Conservation (phyloP, 345 rosid genomes). For the Anastatica hierochuntica region DNA sequence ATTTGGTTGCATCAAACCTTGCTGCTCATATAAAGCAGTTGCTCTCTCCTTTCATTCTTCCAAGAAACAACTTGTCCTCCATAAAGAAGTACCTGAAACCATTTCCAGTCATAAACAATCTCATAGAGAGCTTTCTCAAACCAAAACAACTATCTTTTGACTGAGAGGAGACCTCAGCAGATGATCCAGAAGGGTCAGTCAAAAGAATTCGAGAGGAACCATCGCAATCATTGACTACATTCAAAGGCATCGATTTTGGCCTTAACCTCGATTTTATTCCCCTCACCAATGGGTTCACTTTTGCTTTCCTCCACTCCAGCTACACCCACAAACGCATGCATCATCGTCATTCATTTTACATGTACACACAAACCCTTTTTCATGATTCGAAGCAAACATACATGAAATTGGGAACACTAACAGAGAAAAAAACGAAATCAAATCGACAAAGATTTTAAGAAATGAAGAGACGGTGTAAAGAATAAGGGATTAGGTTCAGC, state of each 20-base stretch:
- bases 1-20: slow-evolving; percentile 56
- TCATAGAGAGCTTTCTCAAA: not conserved
- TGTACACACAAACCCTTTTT: no score
- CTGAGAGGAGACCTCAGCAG: slow-evolving; percentile 74
- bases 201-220: slow-evolving; percentile 57
- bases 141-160: no score
- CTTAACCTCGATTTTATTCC: slow-evolving; percentile 29
- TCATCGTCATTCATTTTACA: no score
- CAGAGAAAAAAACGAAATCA: no score
- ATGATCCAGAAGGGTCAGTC: slow-evolving; percentile 74
- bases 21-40: slow-evolving; percentile 73
- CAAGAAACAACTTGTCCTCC: slow-evolving; percentile 95
- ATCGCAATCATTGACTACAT: slow-evolving; percentile 46
- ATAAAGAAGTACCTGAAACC: slow-evolving; percentile 71
- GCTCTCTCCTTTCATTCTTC: slow-evolving; percentile 85
- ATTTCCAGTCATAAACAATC: slow-evolving; percentile 46
- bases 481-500: no score
- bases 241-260: slow-evolving; percentile 63
- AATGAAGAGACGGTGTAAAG: no score
- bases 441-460: no score
- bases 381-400: no score
- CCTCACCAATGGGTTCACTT: slow-evolving; percentile 54
- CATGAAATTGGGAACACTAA: no score
- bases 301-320: slow-evolving; percentile 84
- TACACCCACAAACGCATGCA: slow-evolving; percentile 23